Evolutionary conservation across 2,329 filamentous ascomycete species (phyloP).

Genomic region (Penicillium sp.): DNA sequence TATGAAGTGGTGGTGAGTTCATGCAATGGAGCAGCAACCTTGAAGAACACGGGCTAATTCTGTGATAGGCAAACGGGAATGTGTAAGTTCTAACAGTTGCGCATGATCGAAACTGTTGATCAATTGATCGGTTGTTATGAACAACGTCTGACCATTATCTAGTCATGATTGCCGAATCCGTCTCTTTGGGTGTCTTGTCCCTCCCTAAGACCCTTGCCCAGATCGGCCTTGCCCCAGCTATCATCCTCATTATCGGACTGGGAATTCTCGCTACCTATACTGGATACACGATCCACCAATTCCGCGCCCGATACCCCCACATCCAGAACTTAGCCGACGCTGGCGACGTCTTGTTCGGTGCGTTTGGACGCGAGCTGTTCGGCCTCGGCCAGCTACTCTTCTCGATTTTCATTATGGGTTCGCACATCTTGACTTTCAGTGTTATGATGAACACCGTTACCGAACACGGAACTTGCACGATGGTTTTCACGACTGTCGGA

Average conservation of each 20-base stretch:
- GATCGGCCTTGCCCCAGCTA: constrained; percentile 28
- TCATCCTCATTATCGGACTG: constrained; percentile 48
- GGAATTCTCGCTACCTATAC: constrained; percentile 52
- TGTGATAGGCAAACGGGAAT: constrained; percentile 17
- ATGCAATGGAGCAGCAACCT: neutral
- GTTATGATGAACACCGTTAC: constrained; percentile 61
- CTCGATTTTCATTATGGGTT: constrained; percentile 60
- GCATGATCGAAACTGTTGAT: neutral
- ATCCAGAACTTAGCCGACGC: constrained; percentile 61
- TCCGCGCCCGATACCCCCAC: constrained; percentile 49
- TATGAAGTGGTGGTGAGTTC: constrained; percentile 20
- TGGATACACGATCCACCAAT: constrained; percentile 51
- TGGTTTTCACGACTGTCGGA: constrained; percentile 54
- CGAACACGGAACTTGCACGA: constrained; percentile 53
- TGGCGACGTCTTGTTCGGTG: constrained; percentile 54
- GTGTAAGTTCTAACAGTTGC: constrained; percentile 11
- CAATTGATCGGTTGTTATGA: neutral
- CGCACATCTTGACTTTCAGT: constrained; percentile 61
- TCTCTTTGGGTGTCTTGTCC: constrained; percentile 18
- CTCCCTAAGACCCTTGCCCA: constrained; percentile 15
- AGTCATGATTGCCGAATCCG: constrained; percentile 22
- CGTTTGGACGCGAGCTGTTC: constrained; percentile 53
- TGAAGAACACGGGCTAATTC: neutral
- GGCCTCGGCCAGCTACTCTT: constrained; percentile 55
- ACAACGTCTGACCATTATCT: neutral